Base-by-base conservation (phyloP, 2,329 filamentous ascomycete species). In the Beauveria scarabaeidicola region DNA sequence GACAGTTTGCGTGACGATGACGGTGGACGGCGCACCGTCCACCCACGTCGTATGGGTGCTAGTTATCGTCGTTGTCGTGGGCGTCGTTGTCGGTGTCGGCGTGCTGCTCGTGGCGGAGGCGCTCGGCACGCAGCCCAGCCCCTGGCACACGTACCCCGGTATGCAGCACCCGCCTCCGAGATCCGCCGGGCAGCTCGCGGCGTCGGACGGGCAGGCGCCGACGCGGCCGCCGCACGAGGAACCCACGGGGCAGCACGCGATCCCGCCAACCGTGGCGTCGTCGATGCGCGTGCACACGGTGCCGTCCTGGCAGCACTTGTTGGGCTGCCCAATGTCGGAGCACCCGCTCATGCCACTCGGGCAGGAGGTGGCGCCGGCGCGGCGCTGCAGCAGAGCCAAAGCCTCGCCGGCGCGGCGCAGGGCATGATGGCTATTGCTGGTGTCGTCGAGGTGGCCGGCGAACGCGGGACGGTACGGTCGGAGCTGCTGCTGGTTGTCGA, bases 101-200 rank as follows among this genome's bases (percentile, higher is more conserved):
- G 19, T 36, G n/a, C 27, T 62, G 61, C 32, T 60, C 62, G 69
- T 70, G 27, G 71, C 70, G 19, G 67, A 67, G 41, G 69, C 70
- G 61, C 66, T 72, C 6, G 69, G 69, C 13, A 74, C 67, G 55
- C 89, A 93, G 25, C 89, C 89, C 60, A 86, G 75, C 19, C 85
- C 85, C 60, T 83, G 77, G 66, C 89, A 93, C 1, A 81, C 77
- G 67, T 84, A 91, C 5, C 87, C 88, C 0, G 84, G 77, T 11
- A 91, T 84, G 69, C 89, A 93, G 68, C 89, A 93, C 2, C 89
- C 89, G 15, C 88, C 89, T 3, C 88, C 89, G 0, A 86, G 70
- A 38, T 80, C 79, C 8, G 82, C 77, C 0, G 85, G 77, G 68
- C 89, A 93, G 52, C 82, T 81, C 11, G 82, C 81, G 61, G 88